Evolutionary conservation across 345 rosid genomes (phyloP).

Genomic region (Cardiospermum halicacabum): DNA sequence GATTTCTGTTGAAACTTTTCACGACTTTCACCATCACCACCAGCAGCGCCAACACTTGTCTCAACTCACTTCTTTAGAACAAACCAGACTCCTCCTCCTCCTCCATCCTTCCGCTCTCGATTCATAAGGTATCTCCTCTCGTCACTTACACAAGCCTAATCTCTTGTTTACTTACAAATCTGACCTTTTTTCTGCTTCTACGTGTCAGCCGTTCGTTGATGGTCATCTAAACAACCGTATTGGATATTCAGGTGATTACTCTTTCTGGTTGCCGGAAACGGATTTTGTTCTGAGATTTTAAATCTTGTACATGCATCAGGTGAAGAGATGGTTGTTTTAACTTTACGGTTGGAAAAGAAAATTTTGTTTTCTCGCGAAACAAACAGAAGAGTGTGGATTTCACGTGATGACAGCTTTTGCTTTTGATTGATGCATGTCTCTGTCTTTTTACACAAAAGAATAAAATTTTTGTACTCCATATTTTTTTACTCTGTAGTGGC

Average conservation of each 20-base stretch:
- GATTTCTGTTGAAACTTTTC: no score
- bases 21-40: no score
- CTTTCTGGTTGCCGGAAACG: slow-evolving; percentile 26
- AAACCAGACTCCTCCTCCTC: no score
- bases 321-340: neutral
- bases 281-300: neutral
- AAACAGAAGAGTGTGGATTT: slow-evolving; percentile 5
- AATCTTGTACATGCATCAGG: neutral
- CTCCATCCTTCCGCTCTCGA: no score
- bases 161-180: neutral
- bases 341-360: no score
- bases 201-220: slow-evolving; percentile 43
- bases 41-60: no score
- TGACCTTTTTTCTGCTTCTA: slow-evolving; percentile 1
- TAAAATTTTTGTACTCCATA: no score
- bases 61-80: no score
- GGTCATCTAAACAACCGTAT: slow-evolving; percentile 47
- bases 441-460: no score
- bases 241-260: slow-evolving; percentile 21
- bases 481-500: no score
- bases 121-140: no score
- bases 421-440: neutral
- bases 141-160: no score
- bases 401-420: neutral
- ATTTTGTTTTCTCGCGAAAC: slow-evolving; percentile 22